Evolutionary conservation across 1,139 yeast species (phyloP).

Genomic region (Pneumocystis murina): DNA sequence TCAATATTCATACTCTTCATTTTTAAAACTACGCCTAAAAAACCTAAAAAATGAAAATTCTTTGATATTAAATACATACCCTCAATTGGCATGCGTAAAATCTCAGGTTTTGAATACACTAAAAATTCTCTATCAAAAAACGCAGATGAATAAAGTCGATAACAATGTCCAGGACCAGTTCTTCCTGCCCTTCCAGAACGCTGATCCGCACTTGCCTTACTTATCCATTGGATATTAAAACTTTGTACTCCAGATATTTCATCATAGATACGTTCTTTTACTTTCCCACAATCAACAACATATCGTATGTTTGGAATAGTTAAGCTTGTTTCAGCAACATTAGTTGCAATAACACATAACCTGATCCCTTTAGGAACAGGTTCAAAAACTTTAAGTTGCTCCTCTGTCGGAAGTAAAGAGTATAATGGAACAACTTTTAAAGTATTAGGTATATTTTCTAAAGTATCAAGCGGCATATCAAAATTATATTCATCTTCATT

Average conservation of each 20-base stretch:
- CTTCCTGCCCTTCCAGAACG: constrained; percentile 98
- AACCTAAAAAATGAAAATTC: background rate
- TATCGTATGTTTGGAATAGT: constrained; percentile 93
- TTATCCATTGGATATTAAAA: constrained; percentile 80
- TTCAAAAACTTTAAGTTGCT: constrained; percentile 87
- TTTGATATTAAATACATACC: constrained; percentile 34
- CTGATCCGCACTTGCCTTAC: constrained; percentile 92
- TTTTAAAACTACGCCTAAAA: constrained; percentile 39
- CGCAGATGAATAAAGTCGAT: constrained; percentile 87
- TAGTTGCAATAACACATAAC: constrained; percentile 86
- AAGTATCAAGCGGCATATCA: constrained; percentile 27
- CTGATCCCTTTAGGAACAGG: constrained; percentile 75
- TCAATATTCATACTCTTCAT: constrained; percentile 98
- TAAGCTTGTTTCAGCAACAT: constrained; percentile 93
- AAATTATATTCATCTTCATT: constrained; percentile 67
- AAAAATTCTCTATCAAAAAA: constrained; percentile 74
- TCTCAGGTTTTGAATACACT: constrained; percentile 78
- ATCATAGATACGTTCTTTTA: constrained; percentile 74
- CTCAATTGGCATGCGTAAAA: constrained; percentile 87
- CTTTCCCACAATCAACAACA: constrained; percentile 88
- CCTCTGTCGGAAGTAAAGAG: constrained; percentile 78
- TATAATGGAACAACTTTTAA: constrained; percentile 82
- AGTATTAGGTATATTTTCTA: constrained; percentile 40
- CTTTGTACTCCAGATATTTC: constrained; percentile 84
- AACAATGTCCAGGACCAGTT: constrained; percentile 98